These are phyloP conservation scores for Infundibulicybe gibba DNA, from an alignment of 768 basidiomycete genomes.

Conservation along the genomic window DNA sequence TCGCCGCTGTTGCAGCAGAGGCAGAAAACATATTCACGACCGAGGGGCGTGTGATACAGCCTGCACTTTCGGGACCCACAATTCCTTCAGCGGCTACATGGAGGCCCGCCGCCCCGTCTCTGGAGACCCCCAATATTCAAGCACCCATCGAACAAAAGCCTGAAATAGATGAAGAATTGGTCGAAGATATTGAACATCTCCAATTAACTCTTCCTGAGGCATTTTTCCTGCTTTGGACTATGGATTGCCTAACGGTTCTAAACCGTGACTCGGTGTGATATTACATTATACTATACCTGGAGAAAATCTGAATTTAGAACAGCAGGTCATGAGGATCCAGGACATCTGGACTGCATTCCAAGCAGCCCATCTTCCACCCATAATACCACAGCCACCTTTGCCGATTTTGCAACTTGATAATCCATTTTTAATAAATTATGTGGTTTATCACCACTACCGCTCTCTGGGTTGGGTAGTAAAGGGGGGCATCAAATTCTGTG, in stretches of 20 bases:
- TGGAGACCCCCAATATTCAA: slow-evolving; percentile 5
- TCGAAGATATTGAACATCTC: slow-evolving; percentile 83
- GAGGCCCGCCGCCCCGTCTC: slow-evolving; percentile 41
- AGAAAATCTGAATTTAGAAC: slow-evolving; percentile 25
- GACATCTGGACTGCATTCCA: slow-evolving; percentile 70
- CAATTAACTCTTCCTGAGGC: slow-evolving; percentile 89
- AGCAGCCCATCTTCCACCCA: slow-evolving; percentile 41
- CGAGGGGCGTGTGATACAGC: slow-evolving; percentile 62
- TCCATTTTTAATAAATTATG: slow-evolving; percentile 88
- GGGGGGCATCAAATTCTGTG: slow-evolving; percentile 95
- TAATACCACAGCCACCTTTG: slow-evolving; percentile 21
- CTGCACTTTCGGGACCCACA: slow-evolving; percentile 52
- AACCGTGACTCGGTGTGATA: slow-evolving; percentile 57
- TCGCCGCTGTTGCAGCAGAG: slow-evolving; percentile 76
- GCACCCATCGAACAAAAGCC: slow-evolving; percentile 13
- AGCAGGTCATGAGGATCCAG: slow-evolving; percentile 48
- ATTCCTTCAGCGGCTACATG: slow-evolving; percentile 83
- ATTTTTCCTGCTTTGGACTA: slow-evolving; percentile 81
- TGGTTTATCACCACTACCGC: slow-evolving; percentile 91
- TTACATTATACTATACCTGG: slow-evolving; percentile 4
- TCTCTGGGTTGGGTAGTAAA: slow-evolving; percentile 97
- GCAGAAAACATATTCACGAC: slow-evolving; percentile 72
- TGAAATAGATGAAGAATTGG: slow-evolving; percentile 32
- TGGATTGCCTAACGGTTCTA: slow-evolving; percentile 76
- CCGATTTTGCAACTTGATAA: slow-evolving; percentile 68